Conservation (phyloP, 2,329 filamentous ascomycete species). For the Cercospora sp. region DNA sequence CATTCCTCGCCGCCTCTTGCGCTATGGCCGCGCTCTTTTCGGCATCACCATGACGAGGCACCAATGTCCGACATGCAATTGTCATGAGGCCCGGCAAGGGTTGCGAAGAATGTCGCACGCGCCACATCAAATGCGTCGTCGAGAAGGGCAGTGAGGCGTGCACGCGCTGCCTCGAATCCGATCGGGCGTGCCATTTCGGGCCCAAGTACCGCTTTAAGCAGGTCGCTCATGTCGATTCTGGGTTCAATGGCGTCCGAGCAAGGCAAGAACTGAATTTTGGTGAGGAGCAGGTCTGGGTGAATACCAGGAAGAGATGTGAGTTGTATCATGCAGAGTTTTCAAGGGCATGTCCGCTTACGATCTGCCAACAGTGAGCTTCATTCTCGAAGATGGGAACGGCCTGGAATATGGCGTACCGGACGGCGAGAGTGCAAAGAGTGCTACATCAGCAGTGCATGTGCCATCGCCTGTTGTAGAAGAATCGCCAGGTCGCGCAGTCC, state of each 20-base stretch:
- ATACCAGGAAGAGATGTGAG: conserved; percentile 24
- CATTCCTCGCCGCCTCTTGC: neutral
- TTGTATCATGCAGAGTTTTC: neutral
- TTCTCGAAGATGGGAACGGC: conserved; percentile 28
- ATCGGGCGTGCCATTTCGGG: conserved; percentile 26
- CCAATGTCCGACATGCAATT: conserved; percentile 18
- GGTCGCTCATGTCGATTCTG: conserved; percentile 27
- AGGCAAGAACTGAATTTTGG: conserved; percentile 23
- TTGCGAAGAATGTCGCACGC: conserved; percentile 29
- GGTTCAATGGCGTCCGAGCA: conserved; percentile 8
- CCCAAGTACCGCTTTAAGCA: conserved; percentile 29
- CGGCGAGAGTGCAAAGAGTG: conserved; percentile 17
- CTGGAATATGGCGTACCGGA: conserved; percentile 28
- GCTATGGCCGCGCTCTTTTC: neutral
- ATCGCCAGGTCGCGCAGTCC: conserved; percentile 10
- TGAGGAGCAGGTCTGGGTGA: conserved; percentile 28
- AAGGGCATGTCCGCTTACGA: neutral
- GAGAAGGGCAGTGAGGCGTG: conserved; percentile 23
- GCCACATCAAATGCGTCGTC: conserved; percentile 30
- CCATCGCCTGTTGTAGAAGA: conserved; percentile 2
- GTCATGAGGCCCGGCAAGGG: conserved; percentile 31
- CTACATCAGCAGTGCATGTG: neutral
- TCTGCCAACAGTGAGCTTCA: conserved; percentile 20
- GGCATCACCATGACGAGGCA: conserved; percentile 2
- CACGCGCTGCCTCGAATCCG: conserved; percentile 26